These are phyloP conservation scores for Penicillium capsulatum DNA, from an alignment of 2,329 filamentous ascomycete genomes.

Conservation along the genomic window DNA sequence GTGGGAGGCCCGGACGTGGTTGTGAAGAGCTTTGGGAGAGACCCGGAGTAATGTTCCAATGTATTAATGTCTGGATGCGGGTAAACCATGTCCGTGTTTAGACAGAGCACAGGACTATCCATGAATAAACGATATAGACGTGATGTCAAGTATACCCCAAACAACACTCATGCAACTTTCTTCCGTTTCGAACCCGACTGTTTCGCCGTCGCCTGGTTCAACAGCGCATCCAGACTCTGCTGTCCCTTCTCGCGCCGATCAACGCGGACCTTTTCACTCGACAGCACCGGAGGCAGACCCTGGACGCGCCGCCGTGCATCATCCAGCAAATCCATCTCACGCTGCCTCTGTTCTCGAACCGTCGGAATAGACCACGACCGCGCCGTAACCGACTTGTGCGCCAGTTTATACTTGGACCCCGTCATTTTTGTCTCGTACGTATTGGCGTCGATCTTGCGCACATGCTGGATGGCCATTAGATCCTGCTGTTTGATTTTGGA, in stretches of 20 bases:
- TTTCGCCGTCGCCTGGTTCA: conserved; percentile 16
- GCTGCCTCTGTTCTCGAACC: conserved; percentile 33
- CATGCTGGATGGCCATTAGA: too few species aligned
- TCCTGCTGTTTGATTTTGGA: too few species aligned
- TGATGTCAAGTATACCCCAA: too few species aligned
- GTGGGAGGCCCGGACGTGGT: too few species aligned
- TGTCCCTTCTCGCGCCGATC: conserved; percentile 32
- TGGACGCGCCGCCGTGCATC: conserved; percentile 32
- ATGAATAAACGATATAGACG: too few species aligned
- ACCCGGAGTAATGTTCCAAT: too few species aligned
- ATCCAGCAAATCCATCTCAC: conserved; percentile 32
- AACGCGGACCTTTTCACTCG: conserved; percentile 31
- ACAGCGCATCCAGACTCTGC: conserved; percentile 30
- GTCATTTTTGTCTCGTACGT: conserved; percentile 34
- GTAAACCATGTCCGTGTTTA: too few species aligned
- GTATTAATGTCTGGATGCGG: too few species aligned
- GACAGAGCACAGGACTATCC: too few species aligned
- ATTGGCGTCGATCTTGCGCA: conserved; percentile 35
- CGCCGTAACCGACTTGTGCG: conserved; percentile 28
- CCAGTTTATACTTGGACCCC: conserved; percentile 37
- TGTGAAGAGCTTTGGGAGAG: too few species aligned
- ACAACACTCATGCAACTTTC: neutral
- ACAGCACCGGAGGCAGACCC: conserved; percentile 32
- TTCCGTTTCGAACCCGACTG: neutral
- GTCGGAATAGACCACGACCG: conserved; percentile 35